Evolutionary conservation across 2,329 filamentous ascomycete genomes (phyloP).

Genomic region (Ophiostoma tasmaniense): DNA sequence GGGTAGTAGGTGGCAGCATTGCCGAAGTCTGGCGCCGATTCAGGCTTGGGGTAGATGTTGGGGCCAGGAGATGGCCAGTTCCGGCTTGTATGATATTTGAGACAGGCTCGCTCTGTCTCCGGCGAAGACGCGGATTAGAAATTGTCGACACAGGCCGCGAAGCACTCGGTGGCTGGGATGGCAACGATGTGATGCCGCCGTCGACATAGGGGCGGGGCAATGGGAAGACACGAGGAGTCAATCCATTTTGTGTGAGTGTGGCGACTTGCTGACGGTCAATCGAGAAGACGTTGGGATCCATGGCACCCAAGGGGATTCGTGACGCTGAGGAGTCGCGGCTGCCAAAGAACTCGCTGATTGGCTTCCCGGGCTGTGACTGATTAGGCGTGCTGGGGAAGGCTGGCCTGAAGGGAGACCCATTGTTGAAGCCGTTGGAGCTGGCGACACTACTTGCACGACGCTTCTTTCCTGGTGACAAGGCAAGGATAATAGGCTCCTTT

Average conservation of each 20-base stretch:
- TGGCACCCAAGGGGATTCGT: slow-evolving; percentile 52
- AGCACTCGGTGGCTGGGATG: slow-evolving; percentile 10
- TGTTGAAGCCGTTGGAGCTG: slow-evolving; percentile 18
- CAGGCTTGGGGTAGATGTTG: not conserved
- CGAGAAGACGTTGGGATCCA: slow-evolving; percentile 54
- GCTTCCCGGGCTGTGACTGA: slow-evolving; percentile 32
- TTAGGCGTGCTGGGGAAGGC: not conserved
- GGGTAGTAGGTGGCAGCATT: slow-evolving; percentile 10
- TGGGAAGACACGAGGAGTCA: slow-evolving; percentile 49
- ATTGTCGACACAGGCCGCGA: slow-evolving; percentile 21
- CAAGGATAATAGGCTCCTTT: slow-evolving; percentile 53
- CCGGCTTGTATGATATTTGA: slow-evolving; percentile 32
- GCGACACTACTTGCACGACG: slow-evolving; percentile 29
- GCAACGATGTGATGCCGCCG: slow-evolving; percentile 22
- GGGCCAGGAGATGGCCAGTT: not conserved
- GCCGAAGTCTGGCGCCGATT: slow-evolving; percentile 12
- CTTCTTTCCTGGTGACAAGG: slow-evolving; percentile 34
- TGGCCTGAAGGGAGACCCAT: slow-evolving; percentile 20
- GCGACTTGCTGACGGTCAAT: slow-evolving; percentile 42
- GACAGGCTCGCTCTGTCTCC: slow-evolving; percentile 46
- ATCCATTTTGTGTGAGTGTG: slow-evolving; percentile 40
- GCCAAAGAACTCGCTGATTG: slow-evolving; percentile 49
- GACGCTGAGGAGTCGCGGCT: slow-evolving; percentile 30
- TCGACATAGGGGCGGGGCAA: slow-evolving; percentile 50
- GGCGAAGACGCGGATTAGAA: slow-evolving; percentile 27